These are phyloP conservation scores for Aspergillus ellipticus DNA, from an alignment of 495 filamentous ascomycete genomes.

Conservation along the genomic window DNA sequence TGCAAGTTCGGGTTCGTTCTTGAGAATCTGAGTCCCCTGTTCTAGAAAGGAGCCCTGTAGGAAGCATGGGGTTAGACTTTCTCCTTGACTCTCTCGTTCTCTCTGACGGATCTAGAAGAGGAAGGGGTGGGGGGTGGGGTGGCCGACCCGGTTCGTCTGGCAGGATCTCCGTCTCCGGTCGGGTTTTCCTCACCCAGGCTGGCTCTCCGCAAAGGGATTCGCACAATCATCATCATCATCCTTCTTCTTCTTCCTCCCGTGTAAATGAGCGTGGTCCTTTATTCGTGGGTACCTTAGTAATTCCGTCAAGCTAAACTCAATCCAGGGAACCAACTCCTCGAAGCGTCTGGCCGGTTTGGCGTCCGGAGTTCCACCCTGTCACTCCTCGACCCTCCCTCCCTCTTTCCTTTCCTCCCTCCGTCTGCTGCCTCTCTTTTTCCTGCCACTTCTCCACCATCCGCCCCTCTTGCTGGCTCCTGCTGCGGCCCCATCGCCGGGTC, in stretches of 20 bases:
- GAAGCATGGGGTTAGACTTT: too few relatives aligned
- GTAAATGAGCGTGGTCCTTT: constrained; percentile 12
- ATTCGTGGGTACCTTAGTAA: constrained; percentile 15
- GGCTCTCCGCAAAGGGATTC: constrained; percentile 7
- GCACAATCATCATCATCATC: too few relatives aligned
- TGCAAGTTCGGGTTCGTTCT: constrained; percentile 9
- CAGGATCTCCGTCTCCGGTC: constrained; percentile 10
- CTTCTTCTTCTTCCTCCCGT: constrained; percentile 5
- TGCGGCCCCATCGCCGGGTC: constrained; percentile 21
- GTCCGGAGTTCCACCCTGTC: not conserved
- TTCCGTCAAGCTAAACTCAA: constrained; percentile 7
- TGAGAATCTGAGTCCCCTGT: too few relatives aligned
- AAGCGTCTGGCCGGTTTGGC: not conserved
- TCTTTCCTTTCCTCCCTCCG: not conserved
- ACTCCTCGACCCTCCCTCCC: not conserved
- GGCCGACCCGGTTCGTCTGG: too few relatives aligned
- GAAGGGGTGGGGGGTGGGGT: too few relatives aligned
- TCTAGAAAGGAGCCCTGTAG: too few relatives aligned
- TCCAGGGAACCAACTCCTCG: constrained; percentile 4
- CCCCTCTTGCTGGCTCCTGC: constrained; percentile 3
- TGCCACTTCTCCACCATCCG: not conserved
- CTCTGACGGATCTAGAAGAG: not conserved
- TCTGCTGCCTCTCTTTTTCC: not conserved
- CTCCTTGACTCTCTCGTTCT: constrained; percentile 8
- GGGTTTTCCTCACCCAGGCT: not conserved